A percentile compares a stretch with the other conserved stretches of the same genome.
phyloP scores from a whole-genome alignment of 805 yeast species.

The Tetrapisispora pingtungensis region DNA sequence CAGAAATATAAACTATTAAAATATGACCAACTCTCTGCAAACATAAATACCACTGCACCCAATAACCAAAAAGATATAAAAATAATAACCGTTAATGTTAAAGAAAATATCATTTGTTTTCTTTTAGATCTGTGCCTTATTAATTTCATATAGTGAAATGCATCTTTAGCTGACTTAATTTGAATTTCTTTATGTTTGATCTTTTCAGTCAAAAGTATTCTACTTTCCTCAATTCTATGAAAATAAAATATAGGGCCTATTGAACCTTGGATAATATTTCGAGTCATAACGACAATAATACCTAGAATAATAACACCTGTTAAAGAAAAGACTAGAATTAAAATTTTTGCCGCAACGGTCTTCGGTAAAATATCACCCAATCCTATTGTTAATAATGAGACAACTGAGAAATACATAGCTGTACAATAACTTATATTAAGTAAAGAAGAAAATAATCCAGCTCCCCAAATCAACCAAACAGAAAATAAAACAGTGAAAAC shows the following conservation, averaged over 20 bases:
- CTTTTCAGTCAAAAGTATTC: slow-evolving; percentile 28
- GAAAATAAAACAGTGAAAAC: slow-evolving; percentile 54
- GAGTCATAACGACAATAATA: slow-evolving; percentile 57
- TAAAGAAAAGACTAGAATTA: slow-evolving; percentile 53
- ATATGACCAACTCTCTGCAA: slow-evolving; percentile 61
- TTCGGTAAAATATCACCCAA: slow-evolving; percentile 62
- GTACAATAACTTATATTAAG: slow-evolving; percentile 46
- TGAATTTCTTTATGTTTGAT: slow-evolving; percentile 7
- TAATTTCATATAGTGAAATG: slow-evolving; percentile 47
- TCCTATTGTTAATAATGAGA: slow-evolving; percentile 71
- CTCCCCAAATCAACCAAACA: slow-evolving; percentile 65
- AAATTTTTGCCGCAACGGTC: slow-evolving; percentile 43
- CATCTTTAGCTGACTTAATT: slow-evolving; percentile 33
- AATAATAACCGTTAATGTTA: slow-evolving; percentile 32
- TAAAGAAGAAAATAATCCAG: slow-evolving; percentile 43
- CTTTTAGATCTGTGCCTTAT: slow-evolving; percentile 36
- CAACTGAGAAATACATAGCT: slow-evolving; percentile 63
- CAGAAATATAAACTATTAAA: slow-evolving; percentile 68
- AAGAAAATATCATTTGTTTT: slow-evolving; percentile 32
- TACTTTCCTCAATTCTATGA: slow-evolving; percentile 47
- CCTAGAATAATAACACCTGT: slow-evolving; percentile 68
- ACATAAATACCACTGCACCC: slow-evolving; percentile 58
- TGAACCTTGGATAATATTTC: slow-evolving; percentile 52
- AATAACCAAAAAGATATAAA: slow-evolving; percentile 57
- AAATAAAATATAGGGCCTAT: slow-evolving; percentile 56